phyloP scores from a whole-genome alignment of 2,329 filamentous ascomycete species.

The Hypocreales sp. region DNA sequence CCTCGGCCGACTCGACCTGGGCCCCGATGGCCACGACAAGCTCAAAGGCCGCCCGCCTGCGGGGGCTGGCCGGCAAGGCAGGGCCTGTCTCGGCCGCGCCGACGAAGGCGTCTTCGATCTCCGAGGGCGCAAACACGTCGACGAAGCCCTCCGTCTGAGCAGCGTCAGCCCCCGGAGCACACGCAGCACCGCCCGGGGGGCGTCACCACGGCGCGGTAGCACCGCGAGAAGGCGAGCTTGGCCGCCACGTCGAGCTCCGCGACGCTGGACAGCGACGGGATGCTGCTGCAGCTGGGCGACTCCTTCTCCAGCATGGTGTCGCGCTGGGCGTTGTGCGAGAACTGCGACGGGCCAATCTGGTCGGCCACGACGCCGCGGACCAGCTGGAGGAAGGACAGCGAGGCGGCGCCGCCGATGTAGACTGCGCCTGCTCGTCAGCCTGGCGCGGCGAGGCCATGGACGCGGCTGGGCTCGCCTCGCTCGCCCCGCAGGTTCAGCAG shows the following conservation, averaged over 20 bases:
- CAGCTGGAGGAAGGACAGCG: slow-evolving; percentile 39
- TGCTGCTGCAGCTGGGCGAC: slow-evolving; percentile 4
- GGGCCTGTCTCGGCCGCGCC: too few species aligned
- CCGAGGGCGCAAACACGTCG: slow-evolving; percentile 14
- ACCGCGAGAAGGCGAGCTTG: slow-evolving; percentile 5
- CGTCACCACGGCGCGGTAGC: slow-evolving; percentile 10
- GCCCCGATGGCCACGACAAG: slow-evolving; percentile 37
- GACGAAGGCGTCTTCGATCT: too few species aligned
- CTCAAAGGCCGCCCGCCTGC: slow-evolving; percentile 11
- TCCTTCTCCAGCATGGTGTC: slow-evolving; percentile 37
- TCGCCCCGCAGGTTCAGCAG: slow-evolving; percentile 36
- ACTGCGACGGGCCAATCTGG: slow-evolving; percentile 36
- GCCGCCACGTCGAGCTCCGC: slow-evolving; percentile 6
- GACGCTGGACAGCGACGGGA: background rate
- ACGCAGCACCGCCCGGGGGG: background rate
- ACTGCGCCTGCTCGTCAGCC: slow-evolving; percentile 14
- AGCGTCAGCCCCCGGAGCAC: too few species aligned
- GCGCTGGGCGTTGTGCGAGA: slow-evolving; percentile 33
- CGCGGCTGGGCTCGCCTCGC: slow-evolving; percentile 21
- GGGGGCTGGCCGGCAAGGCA: too few species aligned
- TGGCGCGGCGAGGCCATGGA: too few species aligned
- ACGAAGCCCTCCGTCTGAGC: slow-evolving; percentile 18
- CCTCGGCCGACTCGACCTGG: slow-evolving; percentile 21
- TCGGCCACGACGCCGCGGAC: slow-evolving; percentile 29
- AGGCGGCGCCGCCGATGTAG: slow-evolving; percentile 32